Base-by-base conservation (phyloP, 2,329 filamentous ascomycete species). In the Aspergillus proliferans region DNA sequence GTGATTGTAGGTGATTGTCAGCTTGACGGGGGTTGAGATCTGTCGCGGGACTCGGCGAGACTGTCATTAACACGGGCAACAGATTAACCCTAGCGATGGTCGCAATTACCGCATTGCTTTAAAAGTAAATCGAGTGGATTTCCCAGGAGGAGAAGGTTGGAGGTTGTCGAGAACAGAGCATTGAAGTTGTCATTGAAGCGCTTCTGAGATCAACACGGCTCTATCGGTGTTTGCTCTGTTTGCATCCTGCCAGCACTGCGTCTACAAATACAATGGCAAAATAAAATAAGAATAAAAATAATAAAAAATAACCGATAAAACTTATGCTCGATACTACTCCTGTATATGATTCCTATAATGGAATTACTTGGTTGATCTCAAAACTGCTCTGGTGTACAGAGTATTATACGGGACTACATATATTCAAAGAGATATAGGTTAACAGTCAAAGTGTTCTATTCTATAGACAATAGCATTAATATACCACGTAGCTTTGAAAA, bases 171-270 rank as follows among this genome's bases (percentile, higher is more conserved):
- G 19, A 14, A 22, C 34, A 36, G 14, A 40, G 38, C 18, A 19
- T 19, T 6, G 41, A 28, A 30, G 41, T 28, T 22, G 10, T 12
- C 19, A 14, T 3, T 38, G 33, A 54, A 49, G 45, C 48, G 44
- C 41, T 46, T 45, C 22, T n/a, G 47, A 40, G 38, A 40, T 43
- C 41, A 43, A 43, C 41, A 43, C 41, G 22, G 24, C 21, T 19
- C 26, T 33, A 22, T 39, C n/a, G 19, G n/a, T 40, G 54, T 57
- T 57, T 57, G 52, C 44, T 45, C 22, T 47, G 54, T 57, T 57
- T 57, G 54, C 54, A 56, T 36, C 7, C 10, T 10, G 1, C 10
- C 38, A 38, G 6, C 10, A 22, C 26, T 30, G 26, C 26, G 26
- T 22, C 10, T 30, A 30, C 10, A 30, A 9, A 30, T 30, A 30